These are phyloP conservation scores for Neurospora sp. DNA, from an alignment of 2,329 filamentous ascomycete species.

Conservation along the genomic window DNA sequence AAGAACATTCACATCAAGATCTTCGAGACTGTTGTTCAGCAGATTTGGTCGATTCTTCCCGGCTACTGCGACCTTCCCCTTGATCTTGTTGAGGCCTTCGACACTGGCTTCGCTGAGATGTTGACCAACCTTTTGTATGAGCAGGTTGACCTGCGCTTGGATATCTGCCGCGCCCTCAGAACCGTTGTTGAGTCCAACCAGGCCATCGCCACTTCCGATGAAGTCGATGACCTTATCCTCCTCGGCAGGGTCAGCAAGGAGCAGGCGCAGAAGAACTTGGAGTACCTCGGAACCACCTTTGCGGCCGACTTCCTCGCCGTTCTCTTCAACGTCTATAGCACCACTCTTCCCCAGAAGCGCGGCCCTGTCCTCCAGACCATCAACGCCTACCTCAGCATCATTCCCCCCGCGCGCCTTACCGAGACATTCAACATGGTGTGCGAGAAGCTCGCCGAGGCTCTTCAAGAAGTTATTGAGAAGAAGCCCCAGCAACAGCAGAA, in stretches of 20 bases:
- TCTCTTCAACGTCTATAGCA: conserved; percentile 97
- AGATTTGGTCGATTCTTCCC: conserved; percentile 88
- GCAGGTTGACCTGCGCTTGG: conserved; percentile 75
- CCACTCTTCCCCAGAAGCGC: conserved; percentile 85
- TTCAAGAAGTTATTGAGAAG: conserved; percentile 43
- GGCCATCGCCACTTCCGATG: conserved; percentile 60
- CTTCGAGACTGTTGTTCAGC: conserved; percentile 90
- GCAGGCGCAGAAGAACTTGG: conserved; percentile 67
- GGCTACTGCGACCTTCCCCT: conserved; percentile 91
- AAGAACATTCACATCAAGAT: conserved; percentile 98
- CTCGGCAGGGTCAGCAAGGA: conserved; percentile 70
- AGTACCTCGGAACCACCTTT: conserved; percentile 62
- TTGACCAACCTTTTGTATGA: conserved; percentile 87
- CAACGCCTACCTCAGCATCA: conserved; percentile 88
- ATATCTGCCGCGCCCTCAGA: conserved; percentile 79
- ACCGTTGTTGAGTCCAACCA: conserved; percentile 87
- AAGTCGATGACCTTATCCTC: conserved; percentile 62
- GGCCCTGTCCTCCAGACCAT: conserved; percentile 89
- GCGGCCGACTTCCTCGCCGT: conserved; percentile 87
- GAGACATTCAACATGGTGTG: conserved; percentile 85
- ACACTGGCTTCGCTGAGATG: conserved; percentile 82
- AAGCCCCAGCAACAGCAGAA: conserved; percentile 49
- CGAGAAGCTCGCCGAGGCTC: conserved; percentile 65
- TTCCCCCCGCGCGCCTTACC: conserved; percentile 65
- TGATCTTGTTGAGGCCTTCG: conserved; percentile 66